Conservation (phyloP, 2,329 filamentous ascomycete genomes). For the Talaromyces amestolkiae region DNA sequence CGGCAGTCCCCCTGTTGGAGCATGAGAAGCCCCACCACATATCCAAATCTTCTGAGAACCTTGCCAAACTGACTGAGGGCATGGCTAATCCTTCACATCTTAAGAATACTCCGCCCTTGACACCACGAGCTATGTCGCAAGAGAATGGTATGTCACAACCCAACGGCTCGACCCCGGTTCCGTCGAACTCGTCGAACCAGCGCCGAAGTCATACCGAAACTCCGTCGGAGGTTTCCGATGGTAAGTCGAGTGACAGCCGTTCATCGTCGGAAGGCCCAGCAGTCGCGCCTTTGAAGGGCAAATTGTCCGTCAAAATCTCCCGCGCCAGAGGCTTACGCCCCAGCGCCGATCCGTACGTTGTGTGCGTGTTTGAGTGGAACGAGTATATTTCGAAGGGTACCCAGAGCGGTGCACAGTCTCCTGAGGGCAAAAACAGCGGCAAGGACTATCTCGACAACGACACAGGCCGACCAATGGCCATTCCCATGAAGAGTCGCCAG, state of each 20-base stretch:
- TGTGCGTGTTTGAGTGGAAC: constrained; percentile 94
- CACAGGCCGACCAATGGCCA: constrained; percentile 81
- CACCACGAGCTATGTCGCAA: constrained; percentile 79
- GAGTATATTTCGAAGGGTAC: constrained; percentile 92
- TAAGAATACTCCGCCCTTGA: constrained; percentile 92
- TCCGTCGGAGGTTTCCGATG: constrained; percentile 32
- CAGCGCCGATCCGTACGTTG: constrained; percentile 87
- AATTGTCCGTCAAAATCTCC: constrained; percentile 81
- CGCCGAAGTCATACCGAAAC: constrained; percentile 26
- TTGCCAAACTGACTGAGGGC: constrained; percentile 77
- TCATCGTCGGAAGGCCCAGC: constrained; percentile 53
- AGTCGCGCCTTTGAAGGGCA: constrained; percentile 74
- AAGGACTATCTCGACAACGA: constrained; percentile 70
- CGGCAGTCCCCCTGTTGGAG: constrained; percentile 52
- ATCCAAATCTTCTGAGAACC: constrained; percentile 46
- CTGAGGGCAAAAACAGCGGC: constrained; percentile 58
- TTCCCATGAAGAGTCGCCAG: constrained; percentile 94
- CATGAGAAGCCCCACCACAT: constrained; percentile 39
- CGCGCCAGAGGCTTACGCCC: constrained; percentile 80
- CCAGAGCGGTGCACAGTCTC: constrained; percentile 59
- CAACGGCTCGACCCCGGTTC: constrained; percentile 24
- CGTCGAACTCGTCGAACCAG: constrained; percentile 25
- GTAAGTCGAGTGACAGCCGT: constrained; percentile 38
- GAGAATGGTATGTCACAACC: constrained; percentile 45
- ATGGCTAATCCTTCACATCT: constrained; percentile 56